Base-by-base conservation (phyloP, 495 filamentous ascomycete species). In the Talaromyces adpressus region DNA sequence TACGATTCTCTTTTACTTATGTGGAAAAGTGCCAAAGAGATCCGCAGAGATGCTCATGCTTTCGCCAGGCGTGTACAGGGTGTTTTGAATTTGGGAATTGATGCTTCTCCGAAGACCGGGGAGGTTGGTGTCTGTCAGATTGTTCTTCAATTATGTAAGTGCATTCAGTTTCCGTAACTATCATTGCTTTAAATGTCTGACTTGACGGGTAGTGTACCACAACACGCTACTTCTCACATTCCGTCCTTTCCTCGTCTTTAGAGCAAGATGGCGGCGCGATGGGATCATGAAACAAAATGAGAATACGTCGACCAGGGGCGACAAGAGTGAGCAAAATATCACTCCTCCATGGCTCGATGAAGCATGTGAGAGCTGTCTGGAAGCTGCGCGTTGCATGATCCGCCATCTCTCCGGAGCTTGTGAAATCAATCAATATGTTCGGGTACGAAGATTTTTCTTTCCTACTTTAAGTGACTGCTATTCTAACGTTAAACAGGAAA, bases 231-330 rank as follows among this genome's bases (percentile, higher is more conserved):
- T 79, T 11, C 66, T 81, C 2, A 81, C 78, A 1, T 79, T 76
- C 59, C 73, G 78, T 0, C 78, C 77, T 7, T 81, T 81, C 62
- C 57, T 81, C 22, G 79, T 81, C 8, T 78, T 80, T 56, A 72
- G 77, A 1, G 77, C 75, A 2, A 72, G 76, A 47, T 75, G 72
- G 73, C 74, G 69, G 16, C 69, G 73, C 6, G 71, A 73, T 36
- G 29, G 45, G 4, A 47, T 41, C 8, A 49, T 49, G n/a, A 70
- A 66, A 61, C 70, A 72, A 57, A 9, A 65, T 16, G 52, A 68
- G 22, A 62, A 65, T 1, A 62, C 64, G 16, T 64, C 66, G 2
- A 23, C 59, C 1, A 62, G 27, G 20, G 36, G 60, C 1, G 73
- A 73, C 63, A 71, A 65, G 4, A 65, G 70, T 1, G 68, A 64